These are phyloP conservation scores for Phytopythium aichiense DNA, from an alignment of 352 stramenopile species.

Conservation along the genomic window DNA sequence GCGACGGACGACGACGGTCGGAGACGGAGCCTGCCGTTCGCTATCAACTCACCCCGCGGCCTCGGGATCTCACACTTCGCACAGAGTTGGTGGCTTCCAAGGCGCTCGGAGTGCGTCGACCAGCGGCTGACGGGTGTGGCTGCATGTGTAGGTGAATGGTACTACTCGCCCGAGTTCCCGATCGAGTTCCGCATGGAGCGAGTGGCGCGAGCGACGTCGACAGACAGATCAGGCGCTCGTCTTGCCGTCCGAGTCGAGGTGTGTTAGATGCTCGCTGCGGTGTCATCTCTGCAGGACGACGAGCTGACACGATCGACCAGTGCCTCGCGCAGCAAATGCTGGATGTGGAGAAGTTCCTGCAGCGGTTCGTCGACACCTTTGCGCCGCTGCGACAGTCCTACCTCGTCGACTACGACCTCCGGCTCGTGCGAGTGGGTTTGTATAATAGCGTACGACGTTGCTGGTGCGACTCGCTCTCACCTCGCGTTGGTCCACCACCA, in stretches of 20 bases:
- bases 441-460: background rate
- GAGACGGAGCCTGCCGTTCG: background rate
- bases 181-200: slow-evolving; percentile 19
- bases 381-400: slow-evolving; percentile 29
- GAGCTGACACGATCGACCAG: slow-evolving; percentile 8
- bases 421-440: slow-evolving; percentile 36
- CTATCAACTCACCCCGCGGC: slow-evolving; percentile 1
- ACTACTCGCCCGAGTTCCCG: slow-evolving; percentile 34
- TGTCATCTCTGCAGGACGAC: too few relatives aligned
- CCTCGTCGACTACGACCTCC: slow-evolving; percentile 62
- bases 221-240: background rate
- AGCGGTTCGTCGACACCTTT: slow-evolving; percentile 40
- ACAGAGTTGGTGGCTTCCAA: slow-evolving; percentile 14
- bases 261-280: background rate
- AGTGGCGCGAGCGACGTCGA: background rate
- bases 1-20: background rate
- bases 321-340: slow-evolving; percentile 45
- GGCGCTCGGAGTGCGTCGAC: background rate
- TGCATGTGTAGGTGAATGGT: slow-evolving; percentile 28
- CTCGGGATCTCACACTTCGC: slow-evolving; percentile 20
- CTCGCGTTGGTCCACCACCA: background rate
- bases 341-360: slow-evolving; percentile 54
- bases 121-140: background rate
- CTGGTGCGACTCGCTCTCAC: background rate
- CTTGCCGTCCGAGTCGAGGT: background rate